Base-by-base conservation (phyloP, 257 asterid species). In the Mitragyna speciosa region DNA sequence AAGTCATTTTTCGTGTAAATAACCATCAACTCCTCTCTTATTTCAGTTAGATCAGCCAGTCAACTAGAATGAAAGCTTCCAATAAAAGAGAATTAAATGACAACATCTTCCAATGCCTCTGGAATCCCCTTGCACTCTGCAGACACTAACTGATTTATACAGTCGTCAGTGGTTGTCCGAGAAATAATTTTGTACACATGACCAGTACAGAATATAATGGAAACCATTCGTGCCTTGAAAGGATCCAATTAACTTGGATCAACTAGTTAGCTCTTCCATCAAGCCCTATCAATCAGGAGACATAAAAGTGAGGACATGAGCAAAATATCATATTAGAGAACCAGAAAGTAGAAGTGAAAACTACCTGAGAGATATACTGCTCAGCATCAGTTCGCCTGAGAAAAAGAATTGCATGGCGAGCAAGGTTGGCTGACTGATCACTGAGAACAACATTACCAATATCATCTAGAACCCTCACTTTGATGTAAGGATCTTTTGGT, bases 401-500 rank as follows among this genome's bases (percentile, higher is more conserved):
- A 86, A 95, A 95, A 89, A 95, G 91, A 88, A 95, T 95, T 2
- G 99, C 93, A 73, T 95, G 95, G 63, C 83, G 91, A 54, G 96
- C 93, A 70, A 94, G 81, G 87, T 91, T 93, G 65, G 93, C 96
- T 17, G 84, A 84, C 81, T 93, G 99, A 84, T 95, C 95, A 19
- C 96, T 85, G 4, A 95, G 92, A 72, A 80, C 83, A 70, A 94
- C 93, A 79, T 90, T 90, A n/a, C 99, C 98, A 67, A 95, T 89
- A 77, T 95, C 94, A 79, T 89, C 97, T 6, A 92, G 84, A 75
- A 93, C 98, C 86, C 99, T 87, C 78, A 92, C 99, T 85, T 94
- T 95, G 79, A 95, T 89, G 88, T 85, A 94, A 45, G 99, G 98
- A 89, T 95, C 97, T 84, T 95, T 95, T 8, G 98, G 99, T 66